Base-by-base conservation (phyloP, 164 flowering plant genomes). In the Litsea cubeba region DNA sequence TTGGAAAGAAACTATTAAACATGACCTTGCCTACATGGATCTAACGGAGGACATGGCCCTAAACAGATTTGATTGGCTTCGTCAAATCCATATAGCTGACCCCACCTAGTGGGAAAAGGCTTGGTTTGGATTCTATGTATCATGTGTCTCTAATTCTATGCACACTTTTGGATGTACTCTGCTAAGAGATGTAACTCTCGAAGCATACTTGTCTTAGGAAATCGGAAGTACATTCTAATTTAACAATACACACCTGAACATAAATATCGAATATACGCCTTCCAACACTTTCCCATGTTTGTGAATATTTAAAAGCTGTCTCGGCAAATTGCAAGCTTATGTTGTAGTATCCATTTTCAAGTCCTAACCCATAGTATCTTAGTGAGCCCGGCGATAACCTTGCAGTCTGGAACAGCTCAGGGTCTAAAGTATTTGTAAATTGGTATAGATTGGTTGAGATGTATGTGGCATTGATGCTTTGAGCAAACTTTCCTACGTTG, bases 281-380 rank as follows among this genome's bases (percentile, higher is more conserved):
- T 72, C 97, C 97, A 76, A 82, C 83, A 72, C 92, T 87, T 79
- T 73, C 25, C 96, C 93, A 89, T 69, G 86, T 75, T 2, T 15
- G 75, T 35, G 87, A 2, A 67, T 76, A 65, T n/a, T 23, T 24
- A 64, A 84, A 76, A 22, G 66, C 77, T 50, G 68, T 78, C 79
- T 94, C 98, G 0, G 93, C 89, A 82, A 94, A 94, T 73, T 83
- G 88, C 62, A 94, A 83, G 49, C 25, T 83, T 23, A 95, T 83
- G 32, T 71, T 90, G 85, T 95, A 93, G 73, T 81, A 80, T 12
- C 98, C 99, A 79, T 95, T 93, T 77, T 93, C 82, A 68, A 93
- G 94, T 50, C 99, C 98, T 26, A 95, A 75, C 4, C 96, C 97
- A 81, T 89, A 90, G 80, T 91, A 95, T 77, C 96, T 82, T 26